Evolutionary conservation across 169 alveolate species (phyloP), one percentile per base, ranked within the genome.

Genomic region (Eimeria tenella): DNA sequence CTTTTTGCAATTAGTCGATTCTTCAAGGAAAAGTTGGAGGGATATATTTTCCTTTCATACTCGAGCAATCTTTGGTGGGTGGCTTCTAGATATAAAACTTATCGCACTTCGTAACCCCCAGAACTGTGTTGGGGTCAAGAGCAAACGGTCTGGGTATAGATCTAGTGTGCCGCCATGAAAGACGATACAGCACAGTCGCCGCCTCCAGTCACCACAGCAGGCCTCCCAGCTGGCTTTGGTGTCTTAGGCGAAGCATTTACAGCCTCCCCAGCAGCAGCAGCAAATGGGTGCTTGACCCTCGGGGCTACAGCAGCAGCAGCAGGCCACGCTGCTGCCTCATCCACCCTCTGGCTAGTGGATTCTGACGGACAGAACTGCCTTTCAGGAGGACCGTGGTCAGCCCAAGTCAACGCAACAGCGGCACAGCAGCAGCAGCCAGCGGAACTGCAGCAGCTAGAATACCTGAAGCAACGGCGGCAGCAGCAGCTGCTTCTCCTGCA

Each of bases 401-500:
- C 88, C 88, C 88, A 50, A 53, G 53, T 79, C 50, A 71, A 6
- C 65, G 60, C 86, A 19, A 23, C 89, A 21, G 89, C 89, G 4
- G 89, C 63, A 9, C 55, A 31, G 74, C 89, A 81, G 74, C 89
- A 81, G 74, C 89, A 81, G 15, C 73, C 89, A 81, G 89, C 89
- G 55, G 89, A 81, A 25, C 70, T 81, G 71, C 89, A 81, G 73
- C 89, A 81, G 71, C 73, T 81, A 5, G 89, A 81, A 53, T 52
- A 53, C 65, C 74, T 81, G n/a, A 81, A 81, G 55, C 89, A 81
- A 11, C 89, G 89, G 25, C 71, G 89, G 49, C 89, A 81, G 73
- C 89, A 81, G 42, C 89, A 81, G 89, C 74, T 81, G 73, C 73
- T 81, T 70, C 56, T 81, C 73, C 73, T 81, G 89, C 89, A 81